Base-by-base conservation (phyloP, 305 asterid genomes). In the Fraxinus nigra region DNA sequence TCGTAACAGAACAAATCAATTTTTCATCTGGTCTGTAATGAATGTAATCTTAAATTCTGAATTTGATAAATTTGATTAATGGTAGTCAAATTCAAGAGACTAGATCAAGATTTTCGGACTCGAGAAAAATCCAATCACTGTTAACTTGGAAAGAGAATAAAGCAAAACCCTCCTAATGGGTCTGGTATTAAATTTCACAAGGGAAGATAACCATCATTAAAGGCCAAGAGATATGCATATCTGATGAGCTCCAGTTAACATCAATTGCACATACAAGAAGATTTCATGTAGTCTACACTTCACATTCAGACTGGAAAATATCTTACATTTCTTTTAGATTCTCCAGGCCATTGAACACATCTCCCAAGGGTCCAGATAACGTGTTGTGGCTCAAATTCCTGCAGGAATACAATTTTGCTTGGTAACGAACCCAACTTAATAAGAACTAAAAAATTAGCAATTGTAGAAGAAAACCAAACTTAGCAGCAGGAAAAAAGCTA, bases 331-430 rank as follows among this genome's bases (percentile, higher is more conserved):
- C 89, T 79, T 74, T 86, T 51, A 94, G 89, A 85, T 86, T 87
- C 83, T 78, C 90, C 7, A 92, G 92, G 88, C 90, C 98, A 81
- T 83, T 82, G 79, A 93, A 94, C 85, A 94, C 85, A 82, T 93
- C 91, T 75, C 93, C 98, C 37, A 95, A 75, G 0, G 94, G 82
- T 85, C 98, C 99, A 51, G 93, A 87, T 69, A 94, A 80, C 5
- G 48, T 78, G 82, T 94, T 95, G 87, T 90, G 93, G 88, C 99
- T 94, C 87, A 94, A 72, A 78, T 94, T 95, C 91, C 98, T 95
- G 94, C 82, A 43, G 73, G 30, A 76, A 77, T 5, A 79, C 37
- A 74, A 65, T 40, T 8, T 16, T 81, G 56, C 46, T 83, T 16
- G 75, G 85, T 75, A 22, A 20, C 24, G 86, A 38, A 67, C 46